Conservation (phyloP, 345 rosid genomes). For the Barbarea vulgaris region DNA sequence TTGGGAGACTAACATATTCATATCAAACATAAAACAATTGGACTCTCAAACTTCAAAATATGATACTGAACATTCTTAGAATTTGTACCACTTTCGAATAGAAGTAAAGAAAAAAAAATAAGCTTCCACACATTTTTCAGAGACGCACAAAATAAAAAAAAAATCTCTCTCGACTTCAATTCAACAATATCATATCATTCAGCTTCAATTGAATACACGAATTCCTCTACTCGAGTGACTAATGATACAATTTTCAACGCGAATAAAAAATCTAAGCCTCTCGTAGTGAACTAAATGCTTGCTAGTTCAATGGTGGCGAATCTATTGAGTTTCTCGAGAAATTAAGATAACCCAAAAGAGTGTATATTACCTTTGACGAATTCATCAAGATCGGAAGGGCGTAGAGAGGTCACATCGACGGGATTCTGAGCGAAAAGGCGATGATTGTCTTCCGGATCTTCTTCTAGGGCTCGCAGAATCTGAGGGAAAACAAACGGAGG, state of each 20-base stretch:
- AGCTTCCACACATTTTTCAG: neutral
- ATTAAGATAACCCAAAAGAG: neutral
- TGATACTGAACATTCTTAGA: neutral
- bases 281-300: neutral
- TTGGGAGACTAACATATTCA: neutral
- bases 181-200: neutral
- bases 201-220: neutral
- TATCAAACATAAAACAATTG: neutral
- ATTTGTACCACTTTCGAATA: neutral
- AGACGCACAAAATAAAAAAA: neutral
- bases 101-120: neutral
- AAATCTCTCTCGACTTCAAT: neutral
- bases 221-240: neutral
- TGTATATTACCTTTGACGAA: constrained; percentile 75
- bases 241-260: neutral
- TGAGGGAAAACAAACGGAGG: constrained; percentile 79
- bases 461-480: constrained; percentile 68
- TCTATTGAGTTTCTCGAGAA: neutral
- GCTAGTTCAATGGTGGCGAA: neutral
- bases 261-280: neutral
- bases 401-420: constrained; percentile 58
- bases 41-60: neutral
- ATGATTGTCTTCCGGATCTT: constrained; percentile 48
- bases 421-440: constrained; percentile 62
- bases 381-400: constrained; percentile 72